These are phyloP conservation scores for Penicillium ochrochloron DNA, from an alignment of 495 filamentous ascomycete species.

Conservation along the genomic window DNA sequence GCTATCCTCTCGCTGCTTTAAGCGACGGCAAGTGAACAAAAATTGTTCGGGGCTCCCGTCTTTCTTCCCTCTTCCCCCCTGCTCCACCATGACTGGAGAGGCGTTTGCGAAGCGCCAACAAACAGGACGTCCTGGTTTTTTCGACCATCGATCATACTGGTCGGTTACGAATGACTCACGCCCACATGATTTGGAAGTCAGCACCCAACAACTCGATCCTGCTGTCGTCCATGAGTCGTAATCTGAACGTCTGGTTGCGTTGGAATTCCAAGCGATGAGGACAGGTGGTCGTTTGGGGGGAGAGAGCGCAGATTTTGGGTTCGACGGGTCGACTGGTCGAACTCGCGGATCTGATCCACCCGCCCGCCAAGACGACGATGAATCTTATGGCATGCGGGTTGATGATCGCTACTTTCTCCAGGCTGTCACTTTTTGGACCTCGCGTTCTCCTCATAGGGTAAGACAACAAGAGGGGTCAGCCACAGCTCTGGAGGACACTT, in stretches of 20 bases:
- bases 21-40: constrained; percentile 48
- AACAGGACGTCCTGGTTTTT: not conserved
- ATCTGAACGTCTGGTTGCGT: not conserved
- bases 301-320: constrained; percentile 9
- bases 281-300: constrained; percentile 30
- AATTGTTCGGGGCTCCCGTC: constrained; percentile 36
- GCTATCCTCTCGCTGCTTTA: constrained; percentile 49
- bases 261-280: constrained; percentile 24
- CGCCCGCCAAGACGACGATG: constrained; percentile 31
- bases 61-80: constrained; percentile 32
- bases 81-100: constrained; percentile 16
- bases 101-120: constrained; percentile 10
- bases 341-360: constrained; percentile 22
- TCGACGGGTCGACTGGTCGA: constrained; percentile 26
- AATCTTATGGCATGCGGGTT: constrained; percentile 30
- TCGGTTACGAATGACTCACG: constrained; percentile 6
- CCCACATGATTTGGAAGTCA: not conserved
- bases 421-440: constrained; percentile 10
- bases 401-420: constrained; percentile 21
- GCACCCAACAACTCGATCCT: not conserved
- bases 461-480: not conserved
- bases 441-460: constrained; percentile 13
- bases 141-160: not conserved
- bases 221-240: not conserved
- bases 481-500: not conserved